Evolutionary conservation across 176 grass and related monocot species (phyloP).

Genomic region (Poa pratensis): DNA sequence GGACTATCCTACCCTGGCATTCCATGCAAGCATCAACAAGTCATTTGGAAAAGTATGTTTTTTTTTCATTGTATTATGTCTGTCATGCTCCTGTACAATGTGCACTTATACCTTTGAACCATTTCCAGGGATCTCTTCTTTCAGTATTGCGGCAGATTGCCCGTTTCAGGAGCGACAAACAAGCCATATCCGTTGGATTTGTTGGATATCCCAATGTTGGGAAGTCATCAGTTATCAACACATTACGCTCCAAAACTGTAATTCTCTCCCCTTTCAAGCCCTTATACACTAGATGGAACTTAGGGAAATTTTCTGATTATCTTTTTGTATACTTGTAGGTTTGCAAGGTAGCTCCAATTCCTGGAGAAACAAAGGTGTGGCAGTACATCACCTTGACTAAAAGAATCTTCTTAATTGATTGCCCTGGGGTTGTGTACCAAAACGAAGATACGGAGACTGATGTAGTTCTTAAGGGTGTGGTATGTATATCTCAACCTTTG

Average conservation of each 20-base stretch:
- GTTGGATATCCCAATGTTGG: constrained; percentile 99
- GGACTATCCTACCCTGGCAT: constrained; percentile 92
- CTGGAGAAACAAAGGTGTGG: constrained; percentile 98
- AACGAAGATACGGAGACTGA: constrained; percentile 97
- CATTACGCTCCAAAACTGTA: constrained; percentile 96
- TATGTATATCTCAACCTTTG: constrained; percentile 49
- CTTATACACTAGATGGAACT: constrained; percentile 19
- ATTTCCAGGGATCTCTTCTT: constrained; percentile 82
- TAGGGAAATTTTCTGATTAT: constrained; percentile 21
- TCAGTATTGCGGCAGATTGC: constrained; percentile 92
- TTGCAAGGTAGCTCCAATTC: constrained; percentile 96
- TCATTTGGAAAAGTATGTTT: constrained; percentile 90
- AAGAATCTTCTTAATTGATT: constrained; percentile 95
- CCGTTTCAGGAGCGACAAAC: constrained; percentile 91
- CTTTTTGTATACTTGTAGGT: constrained; percentile 60
- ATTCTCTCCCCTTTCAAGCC: constrained; percentile 28
- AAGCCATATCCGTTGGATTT: constrained; percentile 97
- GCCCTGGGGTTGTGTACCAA: constrained; percentile 96
- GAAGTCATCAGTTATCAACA: constrained; percentile 99
- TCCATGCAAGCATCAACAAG: constrained; percentile 92
- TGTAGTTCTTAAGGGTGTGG: constrained; percentile 99
- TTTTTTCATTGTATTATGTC: background rate
- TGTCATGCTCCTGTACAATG: background rate
- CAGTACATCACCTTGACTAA: constrained; percentile 98
- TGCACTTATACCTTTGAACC: background rate